A percentile compares a stretch with the other conserved stretches of the same genome.
These are phyloP conservation scores for Zhuliangozyma parablackwelliae DNA, from an alignment of 1,139 yeast genomes.

Conservation along the genomic window DNA sequence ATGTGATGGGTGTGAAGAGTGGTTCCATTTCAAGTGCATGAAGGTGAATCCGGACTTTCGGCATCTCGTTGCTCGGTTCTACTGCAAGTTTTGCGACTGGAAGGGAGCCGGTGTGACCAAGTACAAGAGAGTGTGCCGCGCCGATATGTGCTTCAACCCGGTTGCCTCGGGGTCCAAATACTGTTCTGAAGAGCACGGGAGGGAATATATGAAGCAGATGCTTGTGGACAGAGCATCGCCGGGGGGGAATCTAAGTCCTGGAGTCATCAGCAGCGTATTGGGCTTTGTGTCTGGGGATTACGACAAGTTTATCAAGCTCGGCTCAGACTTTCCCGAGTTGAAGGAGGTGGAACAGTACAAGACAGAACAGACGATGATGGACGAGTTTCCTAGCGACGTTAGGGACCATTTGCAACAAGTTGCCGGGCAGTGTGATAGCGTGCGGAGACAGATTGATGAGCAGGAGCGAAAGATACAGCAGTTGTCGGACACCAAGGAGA, in stretches of 20 bases:
- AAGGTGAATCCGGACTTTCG: conserved; percentile 51
- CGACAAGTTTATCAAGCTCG: conserved; percentile 16
- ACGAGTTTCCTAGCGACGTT: conserved; percentile 27
- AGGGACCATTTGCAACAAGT: conserved; percentile 16
- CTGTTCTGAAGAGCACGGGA: conserved; percentile 73
- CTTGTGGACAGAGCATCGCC: conserved; percentile 12
- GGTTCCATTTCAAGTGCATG: conserved; percentile 88
- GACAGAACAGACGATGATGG: conserved; percentile 23
- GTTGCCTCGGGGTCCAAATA: conserved; percentile 58
- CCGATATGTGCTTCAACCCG: conserved; percentile 57
- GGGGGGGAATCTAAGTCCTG: not conserved
- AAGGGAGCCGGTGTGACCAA: conserved; percentile 39
- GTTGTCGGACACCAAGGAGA: conserved; percentile 31
- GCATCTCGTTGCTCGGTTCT: conserved; percentile 59
- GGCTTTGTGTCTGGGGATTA: conserved; percentile 9
- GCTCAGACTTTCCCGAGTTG: conserved; percentile 38
- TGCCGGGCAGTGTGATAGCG: conserved; percentile 19
- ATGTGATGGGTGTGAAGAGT: conserved; percentile 93
- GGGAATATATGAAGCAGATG: conserved; percentile 40
- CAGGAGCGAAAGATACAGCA: conserved; percentile 16
- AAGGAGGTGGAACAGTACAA: conserved; percentile 28
- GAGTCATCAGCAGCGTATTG: conserved; percentile 17
- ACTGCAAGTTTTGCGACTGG: conserved; percentile 71
- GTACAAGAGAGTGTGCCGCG: conserved; percentile 78
- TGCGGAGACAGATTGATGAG: conserved; percentile 15